Conservation (phyloP, 139 green algal genomes). For the Tetraselmis striata region DNA sequence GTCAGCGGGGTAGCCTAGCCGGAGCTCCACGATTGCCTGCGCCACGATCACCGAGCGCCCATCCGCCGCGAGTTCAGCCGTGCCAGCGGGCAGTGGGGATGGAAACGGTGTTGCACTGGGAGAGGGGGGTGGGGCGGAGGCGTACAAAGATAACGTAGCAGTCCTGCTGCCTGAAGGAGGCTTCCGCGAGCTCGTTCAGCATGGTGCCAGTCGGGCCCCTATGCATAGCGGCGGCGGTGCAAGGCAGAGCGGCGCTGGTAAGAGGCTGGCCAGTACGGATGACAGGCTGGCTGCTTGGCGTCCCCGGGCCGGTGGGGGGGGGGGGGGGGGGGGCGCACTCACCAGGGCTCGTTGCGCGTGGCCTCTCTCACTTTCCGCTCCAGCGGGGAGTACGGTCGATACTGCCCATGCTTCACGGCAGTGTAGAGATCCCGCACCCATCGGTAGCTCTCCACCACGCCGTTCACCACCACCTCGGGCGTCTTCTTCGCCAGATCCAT, state of each 20-base stretch:
- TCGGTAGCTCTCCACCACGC: background rate
- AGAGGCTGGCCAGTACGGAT: too few species aligned
- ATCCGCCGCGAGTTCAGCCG: too few species aligned
- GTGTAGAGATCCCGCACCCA: background rate
- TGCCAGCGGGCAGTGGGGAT: too few species aligned
- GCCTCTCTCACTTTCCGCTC: slow-evolving; percentile 61
- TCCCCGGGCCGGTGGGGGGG: too few species aligned
- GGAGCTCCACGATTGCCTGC: slow-evolving; percentile 57
- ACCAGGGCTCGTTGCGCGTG: slow-evolving; percentile 69
- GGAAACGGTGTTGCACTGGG: too few species aligned
- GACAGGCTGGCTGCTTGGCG: too few species aligned
- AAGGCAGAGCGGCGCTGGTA: too few species aligned
- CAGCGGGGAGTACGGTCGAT: slow-evolving; percentile 40
- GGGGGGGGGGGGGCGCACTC: background rate
- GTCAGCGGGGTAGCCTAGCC: slow-evolving; percentile 47
- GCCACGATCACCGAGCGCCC: background rate
- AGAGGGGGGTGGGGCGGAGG: too few species aligned
- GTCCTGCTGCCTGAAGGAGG: slow-evolving; percentile 36
- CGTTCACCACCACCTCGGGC: background rate
- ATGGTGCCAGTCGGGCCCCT: slow-evolving; percentile 65
- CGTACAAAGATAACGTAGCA: slow-evolving; percentile 58
- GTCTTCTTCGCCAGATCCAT: background rate
- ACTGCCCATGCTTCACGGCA: background rate
- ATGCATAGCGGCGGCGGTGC: background rate
- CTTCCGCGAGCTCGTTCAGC: slow-evolving; percentile 57